Conservation (phyloP, 192 early-diverging fungal species). For the Kappamyces sp. region DNA sequence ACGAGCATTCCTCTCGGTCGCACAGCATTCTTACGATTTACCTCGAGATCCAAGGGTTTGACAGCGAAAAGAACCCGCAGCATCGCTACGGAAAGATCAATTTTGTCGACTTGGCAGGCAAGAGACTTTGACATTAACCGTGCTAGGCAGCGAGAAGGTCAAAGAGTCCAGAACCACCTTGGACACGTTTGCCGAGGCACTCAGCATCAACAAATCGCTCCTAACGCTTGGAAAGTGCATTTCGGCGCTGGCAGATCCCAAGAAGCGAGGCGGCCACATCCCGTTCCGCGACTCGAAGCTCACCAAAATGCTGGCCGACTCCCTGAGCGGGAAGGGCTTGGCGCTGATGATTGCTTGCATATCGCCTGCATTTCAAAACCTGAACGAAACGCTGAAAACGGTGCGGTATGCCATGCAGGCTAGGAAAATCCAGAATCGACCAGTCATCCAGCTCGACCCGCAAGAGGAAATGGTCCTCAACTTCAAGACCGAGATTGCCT, state of each 20-base stretch:
- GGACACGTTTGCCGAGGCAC: slow-evolving; percentile 42
- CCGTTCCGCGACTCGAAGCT: slow-evolving; percentile 59
- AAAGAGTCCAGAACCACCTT: slow-evolving; percentile 44
- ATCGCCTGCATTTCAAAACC: slow-evolving; percentile 22
- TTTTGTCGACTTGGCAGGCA: slow-evolving; percentile 57
- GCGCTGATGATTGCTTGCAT: slow-evolving; percentile 58
- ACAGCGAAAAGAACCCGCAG: slow-evolving; percentile 12
- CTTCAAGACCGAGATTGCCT: slow-evolving; percentile 31
- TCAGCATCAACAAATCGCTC: slow-evolving; percentile 53
- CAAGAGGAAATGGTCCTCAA: slow-evolving; percentile 28
- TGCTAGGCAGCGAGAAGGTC: slow-evolving; percentile 49
- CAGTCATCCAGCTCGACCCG: slow-evolving; percentile 33
- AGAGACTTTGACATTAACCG: slow-evolving; percentile 5
- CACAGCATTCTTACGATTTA: slow-evolving; percentile 52
- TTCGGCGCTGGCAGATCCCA: slow-evolving; percentile 38
- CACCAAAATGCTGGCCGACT: slow-evolving; percentile 51
- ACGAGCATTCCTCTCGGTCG: slow-evolving; percentile 48
- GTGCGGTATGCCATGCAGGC: slow-evolving; percentile 48
- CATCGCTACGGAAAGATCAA: slow-evolving; percentile 42
- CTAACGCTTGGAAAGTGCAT: slow-evolving; percentile 55
- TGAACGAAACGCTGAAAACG: slow-evolving; percentile 53
- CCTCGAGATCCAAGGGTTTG: slow-evolving; percentile 29
- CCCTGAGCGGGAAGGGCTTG: slow-evolving; percentile 46
- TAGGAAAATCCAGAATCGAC: slow-evolving; percentile 38
- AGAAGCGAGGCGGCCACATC: slow-evolving; percentile 39